phyloP scores from a whole-genome alignment of 2,329 filamentous ascomycete genomes.

The Cytospora leucostoma region DNA sequence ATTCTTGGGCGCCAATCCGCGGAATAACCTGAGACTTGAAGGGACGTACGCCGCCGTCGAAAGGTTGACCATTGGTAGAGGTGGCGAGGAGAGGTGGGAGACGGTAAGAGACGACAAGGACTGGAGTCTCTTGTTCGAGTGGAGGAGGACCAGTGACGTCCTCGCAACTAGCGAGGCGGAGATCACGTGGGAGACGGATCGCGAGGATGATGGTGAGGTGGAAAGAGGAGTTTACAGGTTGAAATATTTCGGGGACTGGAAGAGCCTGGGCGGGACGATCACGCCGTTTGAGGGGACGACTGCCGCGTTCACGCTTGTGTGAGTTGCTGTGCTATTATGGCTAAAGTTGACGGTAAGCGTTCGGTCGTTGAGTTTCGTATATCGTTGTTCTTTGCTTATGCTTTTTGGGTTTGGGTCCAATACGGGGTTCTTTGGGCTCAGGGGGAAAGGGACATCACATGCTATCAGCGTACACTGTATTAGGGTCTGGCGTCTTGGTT shows the following conservation, averaged over 20 bases:
- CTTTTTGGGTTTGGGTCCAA: no score
- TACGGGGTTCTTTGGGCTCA: no score
- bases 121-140: conserved; percentile 81
- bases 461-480: no score
- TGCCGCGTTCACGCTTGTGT: conserved; percentile 49
- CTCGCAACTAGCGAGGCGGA: conserved; percentile 77
- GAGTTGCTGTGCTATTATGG: neutral
- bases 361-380: neutral
- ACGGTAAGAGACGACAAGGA: conserved; percentile 72
- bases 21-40: conserved; percentile 82
- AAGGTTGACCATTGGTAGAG: conserved; percentile 47
- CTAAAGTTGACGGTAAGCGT: neutral
- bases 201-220: conserved; percentile 59
- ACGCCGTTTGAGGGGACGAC: conserved; percentile 70
- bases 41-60: conserved; percentile 79
- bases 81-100: conserved; percentile 53
- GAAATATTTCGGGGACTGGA: conserved; percentile 83
- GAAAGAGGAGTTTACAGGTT: conserved; percentile 83
- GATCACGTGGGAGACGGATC: conserved; percentile 77
- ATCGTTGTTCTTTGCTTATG: neutral
- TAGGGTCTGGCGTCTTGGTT: no score
- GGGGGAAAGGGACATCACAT: no score
- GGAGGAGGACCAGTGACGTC: conserved; percentile 70
- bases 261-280: conserved; percentile 62
- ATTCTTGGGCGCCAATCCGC: conserved; percentile 86